phyloP scores from a whole-genome alignment of 2,329 filamentous ascomycete genomes.

The Claviceps digitariae region DNA sequence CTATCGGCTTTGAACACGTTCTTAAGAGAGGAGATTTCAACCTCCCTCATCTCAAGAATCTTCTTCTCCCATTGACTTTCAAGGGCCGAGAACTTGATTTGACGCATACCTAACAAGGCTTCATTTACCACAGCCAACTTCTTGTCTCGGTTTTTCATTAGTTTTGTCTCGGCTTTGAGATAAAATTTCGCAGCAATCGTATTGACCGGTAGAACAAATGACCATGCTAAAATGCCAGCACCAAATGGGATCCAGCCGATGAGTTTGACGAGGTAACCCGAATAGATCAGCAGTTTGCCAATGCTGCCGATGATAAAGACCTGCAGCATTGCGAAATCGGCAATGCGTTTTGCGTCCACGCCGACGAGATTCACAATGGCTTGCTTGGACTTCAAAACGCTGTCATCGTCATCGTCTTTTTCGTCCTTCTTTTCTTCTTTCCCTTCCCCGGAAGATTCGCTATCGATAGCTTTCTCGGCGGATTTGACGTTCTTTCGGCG shows the following conservation, averaged over 20 bases:
- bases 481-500: slow-evolving; percentile 65
- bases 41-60: slow-evolving; percentile 47
- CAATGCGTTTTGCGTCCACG: slow-evolving; percentile 57
- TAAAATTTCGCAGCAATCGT: slow-evolving; percentile 53
- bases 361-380: slow-evolving; percentile 66
- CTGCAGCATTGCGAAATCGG: slow-evolving; percentile 54
- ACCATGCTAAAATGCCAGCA: slow-evolving; percentile 51
- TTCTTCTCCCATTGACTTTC: slow-evolving; percentile 63
- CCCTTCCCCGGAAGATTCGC: slow-evolving; percentile 15
- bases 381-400: slow-evolving; percentile 41
- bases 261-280: slow-evolving; percentile 51
- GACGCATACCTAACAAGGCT: slow-evolving; percentile 63
- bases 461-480: slow-evolving; percentile 32
- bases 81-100: slow-evolving; percentile 73
- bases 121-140: slow-evolving; percentile 68
- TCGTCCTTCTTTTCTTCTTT: slow-evolving; percentile 26
- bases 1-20: slow-evolving; percentile 51
- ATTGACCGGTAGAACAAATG: slow-evolving; percentile 54
- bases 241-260: slow-evolving; percentile 59
- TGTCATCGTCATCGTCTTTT: slow-evolving; percentile 38
- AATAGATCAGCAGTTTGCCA: slow-evolving; percentile 51
- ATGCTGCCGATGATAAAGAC: slow-evolving; percentile 49
- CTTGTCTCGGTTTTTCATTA: slow-evolving; percentile 65
- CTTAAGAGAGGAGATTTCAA: slow-evolving; percentile 55
- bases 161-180: slow-evolving; percentile 46